Conservation (phyloP, 2,329 filamentous ascomycete species). For the Daldinia sp. region DNA sequence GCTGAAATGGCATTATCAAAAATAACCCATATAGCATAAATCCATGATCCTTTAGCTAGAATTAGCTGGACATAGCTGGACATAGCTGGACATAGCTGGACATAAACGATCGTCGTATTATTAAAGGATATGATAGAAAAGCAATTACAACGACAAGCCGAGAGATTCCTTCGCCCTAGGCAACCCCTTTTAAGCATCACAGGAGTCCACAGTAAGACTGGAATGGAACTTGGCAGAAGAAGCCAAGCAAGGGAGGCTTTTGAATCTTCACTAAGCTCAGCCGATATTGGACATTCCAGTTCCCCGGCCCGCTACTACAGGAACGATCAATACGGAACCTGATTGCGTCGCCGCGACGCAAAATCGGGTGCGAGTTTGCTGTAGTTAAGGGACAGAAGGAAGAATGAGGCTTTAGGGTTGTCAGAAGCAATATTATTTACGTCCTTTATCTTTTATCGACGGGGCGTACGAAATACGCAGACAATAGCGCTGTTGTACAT, state of each 20-base stretch:
- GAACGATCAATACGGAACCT: conserved; percentile 27
- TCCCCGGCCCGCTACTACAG: conserved; percentile 33
- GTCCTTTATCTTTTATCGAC: neutral
- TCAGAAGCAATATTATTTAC: conserved; percentile 14
- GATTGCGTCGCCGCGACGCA: conserved; percentile 12
- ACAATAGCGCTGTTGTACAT: neutral
- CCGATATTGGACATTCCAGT: conserved; percentile 12
- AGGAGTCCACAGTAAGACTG: neutral
- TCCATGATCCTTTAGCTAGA: neutral
- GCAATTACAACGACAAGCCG: neutral
- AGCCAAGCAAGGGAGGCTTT: conserved; percentile 2
- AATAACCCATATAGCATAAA: neutral
- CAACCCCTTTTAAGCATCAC: neutral
- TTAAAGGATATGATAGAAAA: neutral
- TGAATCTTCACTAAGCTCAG: conserved; percentile 16
- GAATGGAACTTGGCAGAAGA: conserved; percentile 1
- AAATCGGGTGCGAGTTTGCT: conserved; percentile 21
- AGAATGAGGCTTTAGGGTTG: conserved; percentile 5
- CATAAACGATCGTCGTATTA: neutral
- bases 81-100: neutral
- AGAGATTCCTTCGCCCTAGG: neutral
- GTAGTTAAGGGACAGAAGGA: neutral
- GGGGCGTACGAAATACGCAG: conserved; percentile 14
- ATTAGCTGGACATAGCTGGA: conserved; percentile 6
- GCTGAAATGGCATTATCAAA: neutral